These are phyloP conservation scores for Smittium culicis DNA, from an alignment of 371 early-diverging fungal genomes.

Conservation along the genomic window DNA sequence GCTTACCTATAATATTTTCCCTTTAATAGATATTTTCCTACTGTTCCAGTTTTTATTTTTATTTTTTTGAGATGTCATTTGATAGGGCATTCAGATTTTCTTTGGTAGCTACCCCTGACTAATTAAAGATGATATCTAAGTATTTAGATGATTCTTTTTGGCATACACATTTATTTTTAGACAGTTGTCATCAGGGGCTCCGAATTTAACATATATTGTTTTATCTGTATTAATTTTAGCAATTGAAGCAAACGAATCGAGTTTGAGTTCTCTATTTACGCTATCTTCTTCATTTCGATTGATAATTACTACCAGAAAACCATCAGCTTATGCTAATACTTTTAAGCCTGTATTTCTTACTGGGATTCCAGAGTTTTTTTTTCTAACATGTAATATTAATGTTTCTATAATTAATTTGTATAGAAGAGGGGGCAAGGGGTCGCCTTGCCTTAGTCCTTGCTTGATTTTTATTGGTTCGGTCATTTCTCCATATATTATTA, in stretches of 20 bases:
- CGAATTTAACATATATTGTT: constrained; percentile 11
- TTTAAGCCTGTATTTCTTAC: neutral
- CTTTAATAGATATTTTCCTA: constrained; percentile 1
- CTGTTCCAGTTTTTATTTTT: neutral
- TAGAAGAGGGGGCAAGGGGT: constrained; percentile 14
- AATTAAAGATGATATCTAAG: constrained; percentile 2
- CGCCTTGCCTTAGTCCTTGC: constrained; percentile 15
- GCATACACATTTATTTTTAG: neutral
- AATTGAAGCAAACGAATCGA: constrained; percentile 12
- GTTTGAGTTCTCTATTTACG: neutral
- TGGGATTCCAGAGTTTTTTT: neutral
- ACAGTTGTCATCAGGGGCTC: neutral
- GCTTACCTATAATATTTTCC: neutral
- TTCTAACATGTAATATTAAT: constrained; percentile 8
- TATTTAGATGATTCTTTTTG: constrained; percentile 2
- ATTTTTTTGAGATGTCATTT: neutral
- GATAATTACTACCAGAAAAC: constrained; percentile 7
- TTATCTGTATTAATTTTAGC: constrained; percentile 12
- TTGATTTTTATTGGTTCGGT: constrained; percentile 7
- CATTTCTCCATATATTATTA: neutral
- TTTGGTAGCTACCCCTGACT: neutral
- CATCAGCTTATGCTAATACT: constrained; percentile 13
- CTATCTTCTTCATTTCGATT: neutral
- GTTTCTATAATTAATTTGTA: constrained; percentile 13
- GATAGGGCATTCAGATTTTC: neutral